Evolutionary conservation across 805 yeast species (phyloP), one percentile per base, ranked within the genome.

Genomic region (Metschnikowia reukaufii): DNA sequence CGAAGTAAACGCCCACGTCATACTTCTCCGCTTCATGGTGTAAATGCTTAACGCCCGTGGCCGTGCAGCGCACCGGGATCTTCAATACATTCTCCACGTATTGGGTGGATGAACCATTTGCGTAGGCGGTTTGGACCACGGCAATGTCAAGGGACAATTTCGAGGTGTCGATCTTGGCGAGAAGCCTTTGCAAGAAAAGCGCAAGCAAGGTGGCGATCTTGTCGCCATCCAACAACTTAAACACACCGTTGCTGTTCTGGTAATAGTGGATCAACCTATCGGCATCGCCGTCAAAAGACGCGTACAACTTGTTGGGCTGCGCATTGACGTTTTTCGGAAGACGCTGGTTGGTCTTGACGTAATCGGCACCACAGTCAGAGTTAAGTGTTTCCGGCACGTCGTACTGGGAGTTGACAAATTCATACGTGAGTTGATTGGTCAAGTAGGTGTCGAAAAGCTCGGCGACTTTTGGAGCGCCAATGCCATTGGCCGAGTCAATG

Each of bases 271-370:
- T 88, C 42, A 94, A 84, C 59, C 99, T 77, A 64, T 94, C 99
- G 4, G 99, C 98, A 64, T 94, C 99, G 42, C 99, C 99, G 63
- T 94, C 99, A 61, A 89, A 90, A 1, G 96, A 88, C 6, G 95
- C 85, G 58, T 81, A 85, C 42, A 91, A 68, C 48, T 73, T 66
- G 36, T 70, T 65, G 5, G 79, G 68, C 2, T 53, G 58, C 0
- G 82, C 79, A 4, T 51, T 51, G 12, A 86, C 70, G 33, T 82
- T 84, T 3, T 70, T 64, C 6, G 99, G 99, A 37, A 86, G 73
- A 45, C 67, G 74, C 61, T 94, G 98, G 63, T 83, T 81, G 2
- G 97, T 89, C 66, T 94, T 94, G 45, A 94, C 99, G 60, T 68
- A 92, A 66, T 94, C 99, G 6, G 99, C 98, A 44, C 99, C 99